A percentile compares a stretch with the other conserved stretches of the same genome.
These are phyloP conservation scores for Multifurca ochricompacta DNA, from an alignment of 768 basidiomycete species.

Conservation along the genomic window DNA sequence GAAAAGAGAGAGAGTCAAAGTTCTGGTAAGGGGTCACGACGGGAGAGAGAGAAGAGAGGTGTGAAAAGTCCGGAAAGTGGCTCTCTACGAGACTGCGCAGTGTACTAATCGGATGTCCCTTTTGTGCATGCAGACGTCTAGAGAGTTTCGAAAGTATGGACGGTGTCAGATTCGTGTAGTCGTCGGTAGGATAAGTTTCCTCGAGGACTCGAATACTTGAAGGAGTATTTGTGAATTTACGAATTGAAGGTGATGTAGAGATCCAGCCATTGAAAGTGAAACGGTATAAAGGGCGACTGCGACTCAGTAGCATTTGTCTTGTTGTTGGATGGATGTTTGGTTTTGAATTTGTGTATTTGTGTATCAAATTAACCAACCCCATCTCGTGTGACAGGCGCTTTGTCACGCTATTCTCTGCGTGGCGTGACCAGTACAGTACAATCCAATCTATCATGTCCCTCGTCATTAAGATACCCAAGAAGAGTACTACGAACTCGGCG, in stretches of 20 bases:
- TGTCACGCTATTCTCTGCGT: too few species aligned
- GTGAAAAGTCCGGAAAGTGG: conserved; percentile 69
- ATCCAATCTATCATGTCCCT: conserved; percentile 7
- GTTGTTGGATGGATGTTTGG: too few species aligned
- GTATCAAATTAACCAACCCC: too few species aligned
- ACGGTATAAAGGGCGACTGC: neutral
- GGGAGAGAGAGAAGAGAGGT: conserved; percentile 74
- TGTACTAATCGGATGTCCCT: conserved; percentile 79
- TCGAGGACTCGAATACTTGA: conserved; percentile 45
- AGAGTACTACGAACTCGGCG: conserved; percentile 5
- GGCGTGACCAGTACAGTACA: too few species aligned
- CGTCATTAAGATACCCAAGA: conserved; percentile 17
- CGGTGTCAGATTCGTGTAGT: conserved; percentile 75
- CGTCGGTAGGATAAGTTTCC: conserved; percentile 66
- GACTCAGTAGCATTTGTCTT: neutral
- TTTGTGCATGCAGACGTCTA: conserved; percentile 64
- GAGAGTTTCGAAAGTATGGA: conserved; percentile 78
- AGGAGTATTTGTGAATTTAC: conserved; percentile 8
- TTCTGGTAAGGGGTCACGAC: conserved; percentile 87
- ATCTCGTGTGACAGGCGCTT: too few species aligned
- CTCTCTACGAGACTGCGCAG: conserved; percentile 77
- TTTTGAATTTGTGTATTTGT: too few species aligned
- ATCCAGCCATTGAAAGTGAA: neutral
- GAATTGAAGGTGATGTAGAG: neutral
- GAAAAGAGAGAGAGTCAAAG: conserved; percentile 96